Evolutionary conservation across 2,329 filamentous ascomycete species (phyloP), one percentile per base, ranked within the genome.

Genomic region (Ophiosphaerella korrae): DNA sequence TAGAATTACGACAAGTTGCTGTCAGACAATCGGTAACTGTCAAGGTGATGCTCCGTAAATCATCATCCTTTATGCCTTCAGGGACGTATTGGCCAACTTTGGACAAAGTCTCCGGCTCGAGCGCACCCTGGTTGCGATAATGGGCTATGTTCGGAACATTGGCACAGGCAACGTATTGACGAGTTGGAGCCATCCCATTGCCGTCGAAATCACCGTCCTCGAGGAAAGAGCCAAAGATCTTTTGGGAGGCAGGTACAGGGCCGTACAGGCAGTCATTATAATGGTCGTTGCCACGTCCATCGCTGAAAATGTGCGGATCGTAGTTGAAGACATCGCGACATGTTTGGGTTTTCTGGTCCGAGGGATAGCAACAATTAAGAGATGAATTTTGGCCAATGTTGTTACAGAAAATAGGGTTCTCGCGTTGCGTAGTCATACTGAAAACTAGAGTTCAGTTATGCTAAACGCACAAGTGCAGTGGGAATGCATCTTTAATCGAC

Each of bases 1-100:
- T 53, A 21, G 58, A 51, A 37, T 50, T 53, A n/a, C 36, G 8
- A 18, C 59, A 62, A 2, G 59, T 60, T 34, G 18, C 32, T 9
- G 52, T 58, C 36, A 62, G 44, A 41, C 59, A 62, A 6, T 58
- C 54, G 6, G 59, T 62, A 4, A 60, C 48, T 1, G 50, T 47
- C 16, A 14, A 13, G 4, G 54, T 60, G 44, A 62, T 37, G 8
- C 40, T 38, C 29, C 45, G 46, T n/a, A 55, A 32, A 1, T 37
- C 37, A 14, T 45, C 49, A 13, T 39, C 33, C 3, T 48, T 24
- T 9, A 40, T 38, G 8, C 44, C 35, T 12, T 13, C 5, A 4
- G 56, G 38, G n/a, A 59, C 50, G 14, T 47, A 49, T 8, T 46
- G 33, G 7, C 26, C 43, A 8, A 59, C 52, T 5, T 12, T 11